A percentile compares a stretch with the other conserved stretches of the same genome.
Evolutionary conservation across 495 filamentous ascomycete genomes (phyloP).

Genomic region (Aspergillus incahuasiensis): DNA sequence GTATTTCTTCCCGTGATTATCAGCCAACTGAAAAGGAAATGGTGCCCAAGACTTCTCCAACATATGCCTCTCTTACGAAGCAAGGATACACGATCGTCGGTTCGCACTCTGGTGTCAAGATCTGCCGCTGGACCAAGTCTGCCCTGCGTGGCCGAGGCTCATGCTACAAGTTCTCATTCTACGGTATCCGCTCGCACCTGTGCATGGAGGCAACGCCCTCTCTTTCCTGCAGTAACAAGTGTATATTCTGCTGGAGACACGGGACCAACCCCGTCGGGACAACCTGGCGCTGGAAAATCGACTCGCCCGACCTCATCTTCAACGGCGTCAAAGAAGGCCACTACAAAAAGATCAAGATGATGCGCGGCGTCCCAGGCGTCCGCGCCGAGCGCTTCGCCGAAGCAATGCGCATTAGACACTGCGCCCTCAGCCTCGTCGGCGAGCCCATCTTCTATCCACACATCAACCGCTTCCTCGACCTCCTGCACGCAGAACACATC

Average conservation of each 20-base stretch:
- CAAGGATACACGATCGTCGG: conserved; percentile 95
- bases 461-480: conserved; percentile 81
- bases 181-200: conserved; percentile 89
- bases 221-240: conserved; percentile 94
- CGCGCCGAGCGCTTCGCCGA: conserved; percentile 87
- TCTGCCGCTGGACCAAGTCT: conserved; percentile 97
- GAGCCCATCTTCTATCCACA: conserved; percentile 98
- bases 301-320: conserved; percentile 84
- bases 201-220: conserved; percentile 98
- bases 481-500: conserved; percentile 81
- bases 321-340: conserved; percentile 84
- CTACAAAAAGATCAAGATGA: conserved; percentile 95
- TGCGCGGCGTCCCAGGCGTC: conserved; percentile 88
- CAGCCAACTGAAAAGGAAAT: conserved; percentile 68
- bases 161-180: conserved; percentile 97
- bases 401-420: conserved; percentile 89
- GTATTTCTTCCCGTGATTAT: conserved; percentile 41
- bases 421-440: conserved; percentile 83
- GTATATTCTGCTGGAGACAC: conserved; percentile 98
- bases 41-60: conserved; percentile 87
- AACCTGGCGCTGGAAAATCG: conserved; percentile 92
- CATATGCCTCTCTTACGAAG: conserved; percentile 81
- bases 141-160: conserved; percentile 91
- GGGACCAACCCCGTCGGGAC: conserved; percentile 96
- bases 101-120: conserved; percentile 94